Base-by-base conservation (phyloP, 2,329 filamentous ascomycete genomes). In the Fusarium verticillioides region DNA sequence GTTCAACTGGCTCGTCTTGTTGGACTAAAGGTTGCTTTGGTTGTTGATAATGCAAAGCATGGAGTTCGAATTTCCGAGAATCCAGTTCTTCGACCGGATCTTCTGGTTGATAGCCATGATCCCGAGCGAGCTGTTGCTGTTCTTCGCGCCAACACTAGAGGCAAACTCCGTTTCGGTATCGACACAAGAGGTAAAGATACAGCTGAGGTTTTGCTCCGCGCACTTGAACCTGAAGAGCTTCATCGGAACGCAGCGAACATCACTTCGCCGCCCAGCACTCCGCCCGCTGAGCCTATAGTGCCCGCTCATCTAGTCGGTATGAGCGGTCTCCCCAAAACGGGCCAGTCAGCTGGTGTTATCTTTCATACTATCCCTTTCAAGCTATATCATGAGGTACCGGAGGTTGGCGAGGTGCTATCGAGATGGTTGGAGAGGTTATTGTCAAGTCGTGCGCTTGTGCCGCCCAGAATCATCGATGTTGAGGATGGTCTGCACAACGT, bases 341-440 rank as follows among this genome's bases (percentile, higher is more conserved):
- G 81, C 4, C 80, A 81, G 0, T 78, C 81, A 0, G 81, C 83
- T 1, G 85, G 85, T 0, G 83, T 90, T 0, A 79, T 84, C 10
- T 87, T 90, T 63, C 92, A 94, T 76, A 89, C 85, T 0, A 90
- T 95, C 0, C 93, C 93, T 0, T 93, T 95, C 69, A 95, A 95
- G 80, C 77, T 94, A 8, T 95, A 94, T 77, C 93, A 95, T 77
- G 90, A 92, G 65, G 86, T 91, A 0, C 87, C 89, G 0, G 84
- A 85, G 4, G 84, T 94, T 0, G 93, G 93, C 0, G 87, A 90
- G 70, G 85, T 85, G 1, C 78, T 94, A 60, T 89, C 90, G 18
- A 78, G 83, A 3, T 95, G 93, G 93, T 82, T 94, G 32, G 92
- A 94, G 78, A 82, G 85, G 30, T 80, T 95, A n/a, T 80, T 95